phyloP scores from a whole-genome alignment of 352 stramenopile genomes.

The Phytophthora cactorum region DNA sequence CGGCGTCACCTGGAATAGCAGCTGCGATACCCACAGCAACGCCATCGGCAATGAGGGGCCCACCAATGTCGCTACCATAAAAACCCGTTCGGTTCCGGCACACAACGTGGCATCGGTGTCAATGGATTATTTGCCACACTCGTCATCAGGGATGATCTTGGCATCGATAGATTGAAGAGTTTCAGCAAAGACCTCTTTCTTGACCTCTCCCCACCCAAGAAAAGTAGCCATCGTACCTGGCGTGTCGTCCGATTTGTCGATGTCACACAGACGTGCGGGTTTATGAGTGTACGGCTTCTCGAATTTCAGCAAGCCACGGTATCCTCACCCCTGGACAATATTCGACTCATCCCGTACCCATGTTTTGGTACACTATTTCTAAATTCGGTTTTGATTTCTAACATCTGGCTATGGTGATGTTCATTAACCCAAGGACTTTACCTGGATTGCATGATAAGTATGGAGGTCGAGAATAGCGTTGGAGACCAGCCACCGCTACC shows the following conservation, averaged over 20 bases:
- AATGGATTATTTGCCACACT: slow-evolving; percentile 35
- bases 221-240: slow-evolving; percentile 46
- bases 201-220: slow-evolving; percentile 46
- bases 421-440: no score
- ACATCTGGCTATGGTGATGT: no score
- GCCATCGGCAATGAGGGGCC: neutral
- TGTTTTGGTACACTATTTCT: no score
- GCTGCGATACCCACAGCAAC: neutral
- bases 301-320: no score
- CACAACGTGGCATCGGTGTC: neutral
- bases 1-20: neutral
- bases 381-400: no score
- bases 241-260: slow-evolving; percentile 42
- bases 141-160: slow-evolving; percentile 43
- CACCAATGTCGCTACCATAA: neutral
- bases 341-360: no score
- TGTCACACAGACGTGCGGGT: no score
- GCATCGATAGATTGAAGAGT: slow-evolving; percentile 49
- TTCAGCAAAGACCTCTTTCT: slow-evolving; percentile 20
- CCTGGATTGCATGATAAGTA: no score
- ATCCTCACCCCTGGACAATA: no score
- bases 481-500: no score
- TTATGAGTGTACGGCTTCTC: no score
- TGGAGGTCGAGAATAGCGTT: no score
- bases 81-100: neutral